Evolutionary conservation across 257 asterid species (phyloP), one percentile per base, ranked within the genome.

Genomic region (Forsythia viridissima): DNA sequence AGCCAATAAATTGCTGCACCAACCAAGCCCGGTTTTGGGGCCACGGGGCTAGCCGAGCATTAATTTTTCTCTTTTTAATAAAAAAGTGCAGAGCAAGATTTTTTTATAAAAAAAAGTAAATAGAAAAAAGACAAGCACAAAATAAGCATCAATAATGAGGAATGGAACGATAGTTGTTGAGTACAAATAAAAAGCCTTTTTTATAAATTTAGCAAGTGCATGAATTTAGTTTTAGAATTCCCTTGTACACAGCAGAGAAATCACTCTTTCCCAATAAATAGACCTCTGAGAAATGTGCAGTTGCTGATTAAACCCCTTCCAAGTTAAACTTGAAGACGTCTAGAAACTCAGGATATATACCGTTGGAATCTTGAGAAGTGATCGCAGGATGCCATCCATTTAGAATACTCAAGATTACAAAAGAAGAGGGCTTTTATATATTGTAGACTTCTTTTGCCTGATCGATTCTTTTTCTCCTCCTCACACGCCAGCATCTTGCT

Each of bases 301-400:
- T 92, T 10, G 99, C 99, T 0, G 97, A 93, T 77, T 96, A 96
- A 34, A 96, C 87, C 73, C 93, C 99, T 77, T 96, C 98, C 82
- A 91, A 39, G 37, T 93, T 96, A 41, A 91, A 93, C 84, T 85
- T 93, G 10, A 80, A 85, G 18, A 91, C 91, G 12, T 37, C 81
- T 38, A 81, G 76, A 77, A 81, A 74, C 4, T 77, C 91, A 6
- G 82, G 74, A 65, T 82, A 76, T 74, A 83, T 36, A 15, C 87
- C 90, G 8, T 59, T 76, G 80, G 85, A 83, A 61, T 82, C 90
- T 73, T 73, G 85, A 70, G 80, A 83, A 4, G 79, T 76, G n/a
- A 81, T 76, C 71, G 80, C 48, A 34, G 87, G 89, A 79, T 87
- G 87, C 93, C 93, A 84, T 11, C 89, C 80, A 36, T 79, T 79